A percentile compares a stretch with the other conserved stretches of the same genome.
Conservation (phyloP, 1,284 basidiomycete species). For the Cerrena zonata region DNA sequence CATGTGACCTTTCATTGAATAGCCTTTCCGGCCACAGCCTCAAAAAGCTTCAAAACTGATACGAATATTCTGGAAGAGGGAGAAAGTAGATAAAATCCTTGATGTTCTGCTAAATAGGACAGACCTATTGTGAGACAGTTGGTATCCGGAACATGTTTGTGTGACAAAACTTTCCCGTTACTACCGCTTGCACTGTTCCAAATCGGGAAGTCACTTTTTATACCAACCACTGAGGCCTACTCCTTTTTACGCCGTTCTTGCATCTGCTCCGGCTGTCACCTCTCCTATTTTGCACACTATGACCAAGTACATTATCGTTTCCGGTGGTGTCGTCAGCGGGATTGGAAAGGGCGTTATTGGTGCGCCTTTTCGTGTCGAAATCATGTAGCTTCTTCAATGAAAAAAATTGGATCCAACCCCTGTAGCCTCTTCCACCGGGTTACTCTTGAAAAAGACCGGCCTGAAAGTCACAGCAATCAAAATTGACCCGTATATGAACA, state of each 20-base stretch:
- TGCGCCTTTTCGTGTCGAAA: conserved; percentile 35
- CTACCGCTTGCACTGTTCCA: no score
- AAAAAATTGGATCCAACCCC: conserved; percentile 20
- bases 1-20: no score
- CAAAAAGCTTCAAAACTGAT: no score
- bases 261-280: conserved; percentile 3
- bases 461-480: conserved; percentile 98
- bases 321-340: conserved; percentile 88
- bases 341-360: conserved; percentile 94
- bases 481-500: conserved; percentile 99
- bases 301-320: conserved; percentile 89
- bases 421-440: conserved; percentile 90
- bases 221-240: no score
- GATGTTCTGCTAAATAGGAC: no score
- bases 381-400: conserved; percentile 6
- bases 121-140: no score
- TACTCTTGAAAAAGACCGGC: conserved; percentile 91
- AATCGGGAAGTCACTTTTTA: no score
- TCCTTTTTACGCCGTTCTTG: conserved; percentile 1
- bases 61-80: no score
- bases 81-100: no score
- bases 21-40: no score
- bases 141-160: no score
- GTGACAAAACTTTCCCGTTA: no score
- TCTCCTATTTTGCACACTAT: conserved; percentile 30